These are phyloP conservation scores for Naematelia aurantialba DNA, from an alignment of 768 basidiomycete species.

Conservation along the genomic window DNA sequence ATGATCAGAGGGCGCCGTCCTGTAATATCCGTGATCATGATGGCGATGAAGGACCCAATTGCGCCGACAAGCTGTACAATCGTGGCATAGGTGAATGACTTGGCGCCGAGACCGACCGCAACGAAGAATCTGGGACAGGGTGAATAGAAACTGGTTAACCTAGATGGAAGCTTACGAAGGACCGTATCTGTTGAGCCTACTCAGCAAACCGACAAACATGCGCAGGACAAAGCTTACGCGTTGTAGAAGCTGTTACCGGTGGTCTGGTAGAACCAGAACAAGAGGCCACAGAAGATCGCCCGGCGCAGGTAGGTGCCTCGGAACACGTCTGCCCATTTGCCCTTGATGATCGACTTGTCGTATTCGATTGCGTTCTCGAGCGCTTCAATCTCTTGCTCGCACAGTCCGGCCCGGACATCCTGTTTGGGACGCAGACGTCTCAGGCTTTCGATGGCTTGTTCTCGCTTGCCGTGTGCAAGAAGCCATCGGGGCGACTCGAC, in stretches of 20 bases:
- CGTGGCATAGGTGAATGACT: constrained; percentile 22
- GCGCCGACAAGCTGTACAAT: constrained; percentile 16
- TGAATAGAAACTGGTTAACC: neutral
- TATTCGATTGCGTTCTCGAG: constrained; percentile 17
- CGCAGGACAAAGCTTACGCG: constrained; percentile 19
- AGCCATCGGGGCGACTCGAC: constrained; percentile 49
- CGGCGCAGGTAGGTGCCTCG: constrained; percentile 10
- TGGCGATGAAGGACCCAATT: constrained; percentile 14
- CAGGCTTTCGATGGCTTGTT: constrained; percentile 19
- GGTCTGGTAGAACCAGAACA: constrained; percentile 15
- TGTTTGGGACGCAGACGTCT: constrained; percentile 13
- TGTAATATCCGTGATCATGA: constrained; percentile 14
- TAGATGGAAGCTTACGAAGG: constrained; percentile 1
- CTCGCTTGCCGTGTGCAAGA: constrained; percentile 40
- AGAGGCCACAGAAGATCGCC: constrained; percentile 1
- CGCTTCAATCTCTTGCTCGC: constrained; percentile 20
- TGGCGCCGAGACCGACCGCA: constrained; percentile 16
- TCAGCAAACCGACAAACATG: too few relatives aligned
- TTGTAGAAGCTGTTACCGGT: constrained; percentile 31
- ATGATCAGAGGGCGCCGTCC: constrained; percentile 23
- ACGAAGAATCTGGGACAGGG: constrained; percentile 18
- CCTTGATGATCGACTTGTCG: constrained; percentile 7
- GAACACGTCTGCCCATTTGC: constrained; percentile 21
- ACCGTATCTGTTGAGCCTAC: constrained; percentile 1
- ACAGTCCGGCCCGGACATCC: constrained; percentile 11